These are phyloP conservation scores for Diplodia corticola DNA, from an alignment of 2,329 filamentous ascomycete genomes.

Conservation along the genomic window DNA sequence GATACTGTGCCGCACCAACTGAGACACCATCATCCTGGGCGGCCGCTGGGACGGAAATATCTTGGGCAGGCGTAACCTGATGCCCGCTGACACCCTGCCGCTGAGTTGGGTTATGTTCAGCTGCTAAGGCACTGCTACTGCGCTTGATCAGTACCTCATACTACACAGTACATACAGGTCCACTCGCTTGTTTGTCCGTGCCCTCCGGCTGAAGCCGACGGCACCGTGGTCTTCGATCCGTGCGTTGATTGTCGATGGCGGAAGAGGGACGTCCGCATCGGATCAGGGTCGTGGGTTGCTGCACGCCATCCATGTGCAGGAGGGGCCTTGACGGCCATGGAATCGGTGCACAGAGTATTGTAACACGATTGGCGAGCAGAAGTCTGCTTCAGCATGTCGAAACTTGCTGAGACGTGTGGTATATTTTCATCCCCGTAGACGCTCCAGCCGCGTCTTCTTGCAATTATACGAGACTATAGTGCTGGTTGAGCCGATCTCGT, in stretches of 20 bases:
- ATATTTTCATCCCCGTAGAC: not conserved
- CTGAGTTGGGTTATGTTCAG: not conserved
- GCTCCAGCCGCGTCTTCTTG: not conserved
- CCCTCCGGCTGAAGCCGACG: not conserved
- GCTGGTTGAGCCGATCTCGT: not conserved
- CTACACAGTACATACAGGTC: not conserved
- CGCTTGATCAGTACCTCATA: not conserved
- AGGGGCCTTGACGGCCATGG: not conserved
- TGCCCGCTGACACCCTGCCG: not conserved
- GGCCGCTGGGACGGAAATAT: not conserved
- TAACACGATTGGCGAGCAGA: not conserved
- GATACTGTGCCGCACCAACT: not conserved
- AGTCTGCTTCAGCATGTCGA: not conserved
- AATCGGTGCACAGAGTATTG: not conserved
- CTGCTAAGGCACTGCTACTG: not conserved
- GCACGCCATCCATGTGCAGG: not conserved
- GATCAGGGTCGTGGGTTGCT: not conserved
- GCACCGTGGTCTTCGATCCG: not conserved
- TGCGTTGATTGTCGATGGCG: not conserved
- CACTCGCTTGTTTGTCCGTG: not conserved
- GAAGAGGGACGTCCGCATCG: not conserved
- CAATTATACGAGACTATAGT: not conserved
- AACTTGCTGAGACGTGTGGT: not conserved
- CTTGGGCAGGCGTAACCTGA: not conserved
- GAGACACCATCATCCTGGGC: not conserved